A percentile compares a stretch with the other conserved stretches of the same genome.
Evolutionary conservation across 2,329 filamentous ascomycete species (phyloP).

Genomic region (Fusarium albosuccineum): DNA sequence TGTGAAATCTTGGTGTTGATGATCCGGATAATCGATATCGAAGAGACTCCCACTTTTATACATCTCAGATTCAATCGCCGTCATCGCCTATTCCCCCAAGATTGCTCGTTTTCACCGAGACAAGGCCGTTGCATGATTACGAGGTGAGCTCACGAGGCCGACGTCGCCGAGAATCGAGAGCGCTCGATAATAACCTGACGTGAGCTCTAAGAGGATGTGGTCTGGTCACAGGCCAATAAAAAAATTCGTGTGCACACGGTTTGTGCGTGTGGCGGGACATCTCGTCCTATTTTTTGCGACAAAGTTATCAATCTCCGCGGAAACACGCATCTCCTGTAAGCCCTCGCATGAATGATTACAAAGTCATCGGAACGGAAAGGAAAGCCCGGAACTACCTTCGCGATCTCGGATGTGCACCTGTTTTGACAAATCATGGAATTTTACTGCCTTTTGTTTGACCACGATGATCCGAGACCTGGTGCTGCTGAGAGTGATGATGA

Average conservation of each 20-base stretch:
- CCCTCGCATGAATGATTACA: slow-evolving; percentile 6
- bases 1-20: not conserved
- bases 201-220: not conserved
- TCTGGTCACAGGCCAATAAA: not conserved
- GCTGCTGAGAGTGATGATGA: not conserved
- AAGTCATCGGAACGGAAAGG: not conserved
- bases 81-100: not conserved
- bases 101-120: not conserved
- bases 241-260: not conserved
- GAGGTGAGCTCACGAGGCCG: slow-evolving; percentile 1
- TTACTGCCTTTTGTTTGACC: not conserved
- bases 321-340: not conserved
- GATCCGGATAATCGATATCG: not conserved
- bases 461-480: not conserved
- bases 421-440: not conserved
- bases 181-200: not conserved
- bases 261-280: not conserved
- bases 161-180: not conserved
- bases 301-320: slow-evolving; percentile 8
- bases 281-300: not conserved
- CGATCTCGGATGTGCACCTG: not conserved
- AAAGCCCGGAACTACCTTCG: not conserved
- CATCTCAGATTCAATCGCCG: not conserved
- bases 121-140: not conserved
- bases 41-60: not conserved